These are phyloP conservation scores for Pestalotiopsis sp. DNA, from an alignment of 2,329 filamentous ascomycete species.

Conservation along the genomic window DNA sequence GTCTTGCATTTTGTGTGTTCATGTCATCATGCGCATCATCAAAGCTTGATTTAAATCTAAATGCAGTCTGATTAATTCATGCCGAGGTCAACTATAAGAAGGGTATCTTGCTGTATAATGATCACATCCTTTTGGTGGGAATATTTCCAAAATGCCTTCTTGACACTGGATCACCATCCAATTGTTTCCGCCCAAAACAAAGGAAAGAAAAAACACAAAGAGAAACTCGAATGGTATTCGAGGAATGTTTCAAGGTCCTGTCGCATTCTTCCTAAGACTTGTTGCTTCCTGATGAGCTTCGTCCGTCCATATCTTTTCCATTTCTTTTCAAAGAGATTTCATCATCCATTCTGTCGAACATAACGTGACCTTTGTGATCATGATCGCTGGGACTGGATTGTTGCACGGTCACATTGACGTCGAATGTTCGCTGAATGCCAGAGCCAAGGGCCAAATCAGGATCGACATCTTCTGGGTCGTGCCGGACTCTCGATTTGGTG, in stretches of 20 bases:
- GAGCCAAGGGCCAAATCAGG: slow-evolving; percentile 27
- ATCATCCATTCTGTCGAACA: slow-evolving; percentile 51
- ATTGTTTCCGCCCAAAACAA: not conserved
- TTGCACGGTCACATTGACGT: slow-evolving; percentile 16
- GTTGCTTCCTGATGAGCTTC: slow-evolving; percentile 9
- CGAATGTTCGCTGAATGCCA: slow-evolving; percentile 15
- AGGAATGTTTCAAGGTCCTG: not conserved
- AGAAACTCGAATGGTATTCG: too few species aligned
- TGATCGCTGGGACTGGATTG: slow-evolving; percentile 28
- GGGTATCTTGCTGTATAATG: not conserved
- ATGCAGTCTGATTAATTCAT: not conserved
- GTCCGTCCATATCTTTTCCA: slow-evolving; percentile 8
- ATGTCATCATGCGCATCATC: too few species aligned
- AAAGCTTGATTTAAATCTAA: not conserved
- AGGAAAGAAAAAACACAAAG: not conserved
- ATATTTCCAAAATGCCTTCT: not conserved
- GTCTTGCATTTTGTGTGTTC: too few species aligned
- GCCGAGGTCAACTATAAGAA: not conserved
- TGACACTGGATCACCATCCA: not conserved
- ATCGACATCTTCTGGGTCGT: slow-evolving; percentile 41
- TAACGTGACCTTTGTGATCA: slow-evolving; percentile 6
- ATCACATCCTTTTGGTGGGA: not conserved
- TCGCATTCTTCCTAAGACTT: not conserved
- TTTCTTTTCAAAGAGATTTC: slow-evolving; percentile 18
- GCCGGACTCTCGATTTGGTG: slow-evolving; percentile 51